These are phyloP conservation scores for Yarrowia osloensis DNA, from an alignment of 805 yeast genomes.

Conservation along the genomic window DNA sequence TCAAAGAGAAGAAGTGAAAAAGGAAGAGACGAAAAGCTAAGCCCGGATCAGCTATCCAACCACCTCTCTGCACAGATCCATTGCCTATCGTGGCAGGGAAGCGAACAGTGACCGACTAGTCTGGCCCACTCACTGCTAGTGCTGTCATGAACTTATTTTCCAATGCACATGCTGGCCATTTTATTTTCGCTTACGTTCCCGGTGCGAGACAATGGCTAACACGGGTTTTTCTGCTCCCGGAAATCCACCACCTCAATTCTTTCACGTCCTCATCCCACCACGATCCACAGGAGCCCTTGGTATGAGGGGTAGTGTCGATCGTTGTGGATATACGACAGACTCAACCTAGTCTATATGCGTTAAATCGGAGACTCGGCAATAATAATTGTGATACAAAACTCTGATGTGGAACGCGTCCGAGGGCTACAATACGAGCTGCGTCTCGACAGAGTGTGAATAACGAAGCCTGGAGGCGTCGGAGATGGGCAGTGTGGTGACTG, in stretches of 20 bases:
- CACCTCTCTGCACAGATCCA: not conserved
- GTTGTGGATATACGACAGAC: slow-evolving; percentile 24
- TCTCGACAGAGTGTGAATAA: not conserved
- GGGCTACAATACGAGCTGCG: not conserved
- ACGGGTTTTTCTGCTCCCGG: too few species aligned
- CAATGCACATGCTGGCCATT: not conserved
- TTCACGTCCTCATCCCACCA: slow-evolving; percentile 7
- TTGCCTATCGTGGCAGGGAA: not conserved
- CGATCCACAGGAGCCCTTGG: not conserved
- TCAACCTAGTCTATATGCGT: slow-evolving; percentile 20
- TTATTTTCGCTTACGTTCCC: not conserved
- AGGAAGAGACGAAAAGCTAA: not conserved
- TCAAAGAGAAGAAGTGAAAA: not conserved
- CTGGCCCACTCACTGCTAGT: not conserved
- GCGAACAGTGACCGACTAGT: not conserved
- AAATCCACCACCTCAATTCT: not conserved
- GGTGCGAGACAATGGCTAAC: not conserved
- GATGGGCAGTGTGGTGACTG: too few species aligned
- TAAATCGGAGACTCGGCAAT: slow-evolving; percentile 27
- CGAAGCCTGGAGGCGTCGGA: not conserved
- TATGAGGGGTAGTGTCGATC: slow-evolving; percentile 29
- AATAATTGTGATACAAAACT: slow-evolving; percentile 5
- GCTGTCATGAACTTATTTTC: not conserved
- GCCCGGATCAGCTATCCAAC: not conserved
- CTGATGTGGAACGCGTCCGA: not conserved